Evolutionary conservation across 2,329 filamentous ascomycete genomes (phyloP), one percentile per base, ranked within the genome.

Genomic region (Fusarium sororula): DNA sequence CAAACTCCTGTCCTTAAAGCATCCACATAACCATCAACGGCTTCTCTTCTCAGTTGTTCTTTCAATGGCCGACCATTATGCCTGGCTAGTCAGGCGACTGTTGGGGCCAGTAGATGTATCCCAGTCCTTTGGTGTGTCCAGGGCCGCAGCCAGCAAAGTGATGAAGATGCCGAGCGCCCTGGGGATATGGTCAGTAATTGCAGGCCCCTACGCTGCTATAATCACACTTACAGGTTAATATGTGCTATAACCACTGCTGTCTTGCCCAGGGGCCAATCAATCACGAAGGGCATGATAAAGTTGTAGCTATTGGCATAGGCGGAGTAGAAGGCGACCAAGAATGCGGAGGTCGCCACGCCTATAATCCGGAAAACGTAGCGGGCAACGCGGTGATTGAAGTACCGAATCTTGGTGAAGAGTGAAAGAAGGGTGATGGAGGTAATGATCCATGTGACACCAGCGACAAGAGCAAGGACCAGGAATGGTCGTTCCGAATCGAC

Each of bases 311-410:
- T 18, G 39, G n/a, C 24, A 65, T 68, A 76, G 37, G 57, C 32
- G n/a, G 55, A 37, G 51, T 57, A 55, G 61, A 75, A 66, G 51
- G 44, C 17, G 24, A 63, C 35, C 13, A 77, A 65, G 4, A 67
- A 62, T 9, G 77, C 18, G n/a, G 78, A 32, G 12, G 80, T 44
- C 12, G 78, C 75, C 41, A 77, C 67, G 28, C 72, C 59, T n/a
- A 77, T 37, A 48, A 77, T 68, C 6, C 71, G 75, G 28, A 79
- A 77, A 63, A 81, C 56, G 53, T 79, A 80, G 10, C 68, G 45
- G 14, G 75, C 61, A 39, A 65, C 20, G 69, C 63, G 24, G 59
- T 38, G 15, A n/a, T 55, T 39, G 39, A 39, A 22, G 35, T 63
- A 28, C 30, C 28, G 54, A 24, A 68, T 39, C 18, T 63, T 72